phyloP scores from a whole-genome alignment of 192 early-diverging fungal species.

The Bifiguratus adelaidae region DNA sequence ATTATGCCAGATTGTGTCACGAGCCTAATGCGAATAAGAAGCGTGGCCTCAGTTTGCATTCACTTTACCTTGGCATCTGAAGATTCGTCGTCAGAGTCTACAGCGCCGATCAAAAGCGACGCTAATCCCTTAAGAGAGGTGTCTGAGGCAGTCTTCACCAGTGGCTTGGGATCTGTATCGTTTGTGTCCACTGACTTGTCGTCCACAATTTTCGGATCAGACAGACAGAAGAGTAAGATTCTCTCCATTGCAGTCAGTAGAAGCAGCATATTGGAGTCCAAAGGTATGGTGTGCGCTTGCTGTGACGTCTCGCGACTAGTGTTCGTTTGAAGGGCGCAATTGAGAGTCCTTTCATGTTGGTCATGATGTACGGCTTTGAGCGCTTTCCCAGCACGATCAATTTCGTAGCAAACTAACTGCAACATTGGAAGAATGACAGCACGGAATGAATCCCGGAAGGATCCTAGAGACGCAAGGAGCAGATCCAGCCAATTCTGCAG shows the following conservation, averaged over 20 bases:
- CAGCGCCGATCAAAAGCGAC: constrained; percentile 3
- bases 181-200: constrained; percentile 8
- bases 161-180: constrained; percentile 3
- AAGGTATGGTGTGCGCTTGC: too few relatives aligned
- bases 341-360: too few relatives aligned
- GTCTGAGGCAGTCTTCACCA: too few relatives aligned
- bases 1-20: constrained; percentile 32
- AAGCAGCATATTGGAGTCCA: constrained; percentile 37
- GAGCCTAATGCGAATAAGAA: constrained; percentile 29
- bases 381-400: background rate
- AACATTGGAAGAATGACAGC: constrained; percentile 50
- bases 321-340: too few relatives aligned
- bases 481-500: constrained; percentile 74
- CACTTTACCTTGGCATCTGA: too few relatives aligned
- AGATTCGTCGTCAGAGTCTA: background rate
- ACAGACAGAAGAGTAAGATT: constrained; percentile 39
- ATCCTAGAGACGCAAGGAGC: constrained; percentile 46
- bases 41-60: too few relatives aligned
- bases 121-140: constrained; percentile 3
- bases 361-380: background rate
- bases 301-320: too few relatives aligned
- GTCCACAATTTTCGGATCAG: constrained; percentile 21
- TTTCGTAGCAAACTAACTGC: constrained; percentile 47
- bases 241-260: constrained; percentile 45
- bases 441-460: constrained; percentile 47